Base-by-base conservation (phyloP, 495 filamentous ascomycete species). In the Chaetomium cochliodes region DNA sequence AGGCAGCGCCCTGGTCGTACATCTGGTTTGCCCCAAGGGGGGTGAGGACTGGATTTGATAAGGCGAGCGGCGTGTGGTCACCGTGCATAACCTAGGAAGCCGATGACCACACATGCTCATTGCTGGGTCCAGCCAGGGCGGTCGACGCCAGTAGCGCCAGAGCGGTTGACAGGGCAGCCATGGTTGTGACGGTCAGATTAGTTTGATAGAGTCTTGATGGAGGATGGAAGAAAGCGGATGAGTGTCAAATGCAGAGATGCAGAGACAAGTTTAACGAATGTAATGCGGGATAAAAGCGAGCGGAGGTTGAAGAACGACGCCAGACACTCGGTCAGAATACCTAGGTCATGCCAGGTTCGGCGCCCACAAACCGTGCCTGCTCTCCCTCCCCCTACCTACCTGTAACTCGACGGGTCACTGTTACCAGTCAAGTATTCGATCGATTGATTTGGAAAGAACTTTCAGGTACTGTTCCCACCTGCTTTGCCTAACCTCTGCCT, bases 101-200 rank as follows among this genome's bases (percentile, higher is more conserved):
- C 1, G 76, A 77, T n/a, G 79, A 75, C 78, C 78, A 81, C 51
- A 81, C 72, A 20, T 71, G 74, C 58, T 78, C 74, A 52, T 70
- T 75, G 11, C 46, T 42, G 16, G 70, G 62, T 54, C 74, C 72
- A 2, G 77, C 74, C 15, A 66, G 60, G 66, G 57, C 41, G 39
- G 41, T 20, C 37, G 53, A 55, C 6, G 51, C 63, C 53, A 75
- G 56, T 33, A 68, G 41, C 22, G 61, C 57, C 46, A 72, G 41
- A 1, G 51, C 60, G 5, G 50, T 30, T 16, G 64, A 58, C 20
- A 70, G 52, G 62, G 54, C 26, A 57, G 53, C 62, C 73, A 74
- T 75, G 49, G 51, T 55, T 50, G 52, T 30, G 39, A 16, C 18
- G 39, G 26, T 12, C 33, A 42, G 22, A 12, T 44, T 23, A n/a